A percentile compares a stretch with the other conserved stretches of the same genome.
Conservation (phyloP, 352 stramenopile genomes). For the Albugo candida region DNA sequence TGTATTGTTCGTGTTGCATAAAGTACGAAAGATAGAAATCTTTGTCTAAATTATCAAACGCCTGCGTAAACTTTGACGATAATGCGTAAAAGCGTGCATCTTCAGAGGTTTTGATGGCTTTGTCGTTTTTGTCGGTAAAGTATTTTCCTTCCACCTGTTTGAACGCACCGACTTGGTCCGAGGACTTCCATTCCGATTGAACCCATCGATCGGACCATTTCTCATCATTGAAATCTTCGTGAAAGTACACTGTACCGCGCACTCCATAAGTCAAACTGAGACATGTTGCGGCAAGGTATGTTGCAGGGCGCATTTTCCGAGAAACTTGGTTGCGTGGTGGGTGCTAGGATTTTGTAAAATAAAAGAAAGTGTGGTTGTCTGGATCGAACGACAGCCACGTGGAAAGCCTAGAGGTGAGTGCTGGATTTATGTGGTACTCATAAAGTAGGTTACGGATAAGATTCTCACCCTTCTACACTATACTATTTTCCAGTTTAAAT, state of each 20-base stretch:
- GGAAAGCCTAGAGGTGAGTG: no score
- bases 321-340: no score
- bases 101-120: conserved; percentile 88
- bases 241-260: conserved; percentile 77
- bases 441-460: no score
- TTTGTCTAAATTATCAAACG: conserved; percentile 79
- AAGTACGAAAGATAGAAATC: conserved; percentile 91
- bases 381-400: no score
- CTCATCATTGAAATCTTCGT: conserved; percentile 86
- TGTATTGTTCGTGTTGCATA: conserved; percentile 97
- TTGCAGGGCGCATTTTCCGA: no score
- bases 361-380: no score
- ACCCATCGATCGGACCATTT: conserved; percentile 62
- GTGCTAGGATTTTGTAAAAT: no score
- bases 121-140: conserved; percentile 77
- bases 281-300: no score
- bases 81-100: conserved; percentile 97
- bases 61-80: conserved; percentile 71
- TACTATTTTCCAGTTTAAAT: no score
- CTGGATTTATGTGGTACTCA: no score
- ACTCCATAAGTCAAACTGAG: no score
- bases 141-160: conserved; percentile 85
- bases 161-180: conserved; percentile 88
- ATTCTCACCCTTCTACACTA: no score
- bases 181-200: conserved; percentile 88